These are phyloP conservation scores for Pythium inflatum DNA, from an alignment of 352 stramenopile species.

Conservation along the genomic window DNA sequence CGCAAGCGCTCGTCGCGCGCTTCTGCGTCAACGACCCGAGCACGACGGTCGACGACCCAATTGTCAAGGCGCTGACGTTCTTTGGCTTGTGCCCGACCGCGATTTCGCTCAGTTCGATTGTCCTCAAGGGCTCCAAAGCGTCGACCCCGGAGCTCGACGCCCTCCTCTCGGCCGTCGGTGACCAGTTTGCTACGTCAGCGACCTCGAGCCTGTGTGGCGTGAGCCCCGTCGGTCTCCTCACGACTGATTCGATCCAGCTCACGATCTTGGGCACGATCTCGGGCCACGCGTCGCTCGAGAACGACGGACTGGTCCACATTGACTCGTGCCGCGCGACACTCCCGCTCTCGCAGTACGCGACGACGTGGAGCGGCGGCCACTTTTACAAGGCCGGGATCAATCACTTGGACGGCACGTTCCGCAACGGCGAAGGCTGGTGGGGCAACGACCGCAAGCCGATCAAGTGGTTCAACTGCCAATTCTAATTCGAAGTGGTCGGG, in stretches of 20 bases:
- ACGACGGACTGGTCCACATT: conserved; percentile 45
- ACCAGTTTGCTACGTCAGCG: conserved; percentile 11
- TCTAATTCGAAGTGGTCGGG: too few species aligned
- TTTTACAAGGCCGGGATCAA: conserved; percentile 49
- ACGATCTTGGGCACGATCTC: conserved; percentile 27
- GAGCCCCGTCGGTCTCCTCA: conserved; percentile 32
- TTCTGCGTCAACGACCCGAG: conserved; percentile 30
- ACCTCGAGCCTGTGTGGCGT: conserved; percentile 37
- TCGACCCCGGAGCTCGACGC: conserved; percentile 15
- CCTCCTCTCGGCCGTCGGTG: conserved; percentile 18
- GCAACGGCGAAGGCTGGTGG: conserved; percentile 40
- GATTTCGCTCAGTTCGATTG: conserved; percentile 8
- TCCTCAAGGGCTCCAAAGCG: conserved; percentile 8
- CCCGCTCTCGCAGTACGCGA: conserved; percentile 20
- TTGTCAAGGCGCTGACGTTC: conserved; percentile 15
- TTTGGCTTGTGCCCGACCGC: conserved; percentile 18
- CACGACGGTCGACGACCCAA: conserved; percentile 6
- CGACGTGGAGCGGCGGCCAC: conserved; percentile 17
- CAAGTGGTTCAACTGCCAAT: conserved; percentile 53
- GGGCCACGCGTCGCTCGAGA: conserved; percentile 30
- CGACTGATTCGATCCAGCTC: conserved; percentile 26
- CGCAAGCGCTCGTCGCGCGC: conserved; percentile 8
- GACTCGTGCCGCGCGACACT: conserved; percentile 32
- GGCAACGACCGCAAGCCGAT: conserved; percentile 46
- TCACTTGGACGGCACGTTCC: conserved; percentile 40